Conservation (phyloP, 176 grass and related monocot species). For the Metroxylon sagu region DNA sequence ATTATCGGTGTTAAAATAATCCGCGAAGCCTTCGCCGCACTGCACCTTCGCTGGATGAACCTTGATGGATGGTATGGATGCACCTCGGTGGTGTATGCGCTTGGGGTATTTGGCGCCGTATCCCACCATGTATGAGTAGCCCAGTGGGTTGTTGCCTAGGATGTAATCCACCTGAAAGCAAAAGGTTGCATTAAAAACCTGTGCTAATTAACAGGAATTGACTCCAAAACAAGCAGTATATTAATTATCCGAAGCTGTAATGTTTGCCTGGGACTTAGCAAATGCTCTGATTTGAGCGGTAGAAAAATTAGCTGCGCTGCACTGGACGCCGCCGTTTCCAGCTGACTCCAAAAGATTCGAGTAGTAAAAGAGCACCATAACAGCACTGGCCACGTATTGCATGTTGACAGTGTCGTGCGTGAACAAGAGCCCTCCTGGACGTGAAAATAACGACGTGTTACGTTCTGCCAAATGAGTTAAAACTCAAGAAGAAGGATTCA, state of each 20-base stretch:
- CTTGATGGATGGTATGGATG: conserved; percentile 38
- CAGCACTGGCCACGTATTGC: conserved; percentile 32
- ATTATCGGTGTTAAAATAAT: conserved; percentile 23
- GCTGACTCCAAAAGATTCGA: conserved; percentile 24
- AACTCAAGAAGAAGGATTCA: no score
- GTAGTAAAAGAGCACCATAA: conserved; percentile 43
- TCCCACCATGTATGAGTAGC: conserved; percentile 43
- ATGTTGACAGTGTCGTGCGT: conserved; percentile 42
- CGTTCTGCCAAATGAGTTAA: no score
- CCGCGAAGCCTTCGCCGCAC: conserved; percentile 43
- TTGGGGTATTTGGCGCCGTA: conserved; percentile 23
- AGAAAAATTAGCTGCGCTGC: conserved; percentile 38
- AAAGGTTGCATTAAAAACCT: no score
- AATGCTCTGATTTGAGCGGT: conserved; percentile 42
- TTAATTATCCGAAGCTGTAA: no score
- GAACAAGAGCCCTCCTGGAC: conserved; percentile 42
- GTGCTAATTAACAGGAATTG: no score
- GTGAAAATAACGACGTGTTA: background rate
- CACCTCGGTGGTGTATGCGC: conserved; percentile 37
- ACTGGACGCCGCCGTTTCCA: conserved; percentile 10
- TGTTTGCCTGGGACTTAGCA: conserved; percentile 38
- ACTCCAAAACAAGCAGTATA: no score
- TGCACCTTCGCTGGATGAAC: conserved; percentile 31
- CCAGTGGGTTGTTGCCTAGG: conserved; percentile 39
- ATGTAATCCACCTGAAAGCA: conserved; percentile 47